Evolutionary conservation across 2,329 filamentous ascomycete genomes (phyloP).

Genomic region (Pestalotiopsis sp.): DNA sequence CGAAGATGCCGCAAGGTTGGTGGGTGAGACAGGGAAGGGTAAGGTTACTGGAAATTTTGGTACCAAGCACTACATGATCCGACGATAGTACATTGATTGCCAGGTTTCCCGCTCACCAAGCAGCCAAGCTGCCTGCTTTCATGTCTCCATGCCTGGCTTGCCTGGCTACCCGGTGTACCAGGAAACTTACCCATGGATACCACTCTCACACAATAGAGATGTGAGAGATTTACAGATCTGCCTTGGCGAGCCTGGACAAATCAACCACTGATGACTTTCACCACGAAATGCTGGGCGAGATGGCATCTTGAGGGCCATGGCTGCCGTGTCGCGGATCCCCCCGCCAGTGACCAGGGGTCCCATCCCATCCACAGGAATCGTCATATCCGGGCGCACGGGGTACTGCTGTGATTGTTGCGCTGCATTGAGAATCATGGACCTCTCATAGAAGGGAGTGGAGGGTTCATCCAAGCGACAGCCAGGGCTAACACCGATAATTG

Average conservation of each 20-base stretch:
- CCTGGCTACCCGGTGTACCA: neutral
- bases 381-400: conserved; percentile 13
- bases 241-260: neutral
- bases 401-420: neutral
- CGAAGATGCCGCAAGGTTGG: neutral
- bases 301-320: neutral
- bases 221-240: neutral
- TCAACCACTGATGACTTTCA: neutral
- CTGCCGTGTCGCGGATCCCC: neutral
- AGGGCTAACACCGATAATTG: neutral
- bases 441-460: neutral
- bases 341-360: neutral
- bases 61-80: neutral
- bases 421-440: conserved; percentile 9
- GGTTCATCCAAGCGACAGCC: neutral
- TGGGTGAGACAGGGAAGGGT: neutral
- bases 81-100: neutral
- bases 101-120: neutral
- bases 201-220: no score
- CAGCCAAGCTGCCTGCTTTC: neutral
- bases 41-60: neutral
- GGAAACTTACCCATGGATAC: no score
- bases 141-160: neutral
- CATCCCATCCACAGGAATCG: neutral
- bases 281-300: neutral